Evolutionary conservation across 192 early-diverging fungal species (phyloP).

Genomic region (Pilaira anomala): DNA sequence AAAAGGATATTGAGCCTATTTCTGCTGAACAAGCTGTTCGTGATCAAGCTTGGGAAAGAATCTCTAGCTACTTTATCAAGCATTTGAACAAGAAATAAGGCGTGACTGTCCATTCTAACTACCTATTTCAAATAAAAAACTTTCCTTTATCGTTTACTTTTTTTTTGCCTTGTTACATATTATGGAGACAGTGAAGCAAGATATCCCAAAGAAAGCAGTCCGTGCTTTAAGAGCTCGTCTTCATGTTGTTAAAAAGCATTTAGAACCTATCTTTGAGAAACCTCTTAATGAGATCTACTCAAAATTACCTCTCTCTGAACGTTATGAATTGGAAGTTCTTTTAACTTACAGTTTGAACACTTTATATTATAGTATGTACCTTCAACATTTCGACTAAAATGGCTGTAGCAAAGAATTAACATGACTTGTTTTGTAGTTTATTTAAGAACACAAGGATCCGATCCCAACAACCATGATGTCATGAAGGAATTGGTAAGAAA

Average conservation of each 20-base stretch:
- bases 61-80: slow-evolving; percentile 23
- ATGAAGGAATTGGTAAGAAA: slow-evolving; percentile 27
- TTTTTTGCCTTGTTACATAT: too few species aligned
- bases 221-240: slow-evolving; percentile 28
- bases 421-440: slow-evolving; percentile 25
- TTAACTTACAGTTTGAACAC: slow-evolving; percentile 35
- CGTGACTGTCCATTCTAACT: too few species aligned
- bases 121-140: too few species aligned
- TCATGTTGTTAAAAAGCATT: slow-evolving; percentile 20
- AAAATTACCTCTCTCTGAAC: slow-evolving; percentile 26
- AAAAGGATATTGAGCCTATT: slow-evolving; percentile 26
- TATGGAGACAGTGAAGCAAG: neutral
- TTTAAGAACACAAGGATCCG: slow-evolving; percentile 31
- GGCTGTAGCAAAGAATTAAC: neutral
- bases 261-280: slow-evolving; percentile 25
- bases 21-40: slow-evolving; percentile 28
- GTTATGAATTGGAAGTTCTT: slow-evolving; percentile 30
- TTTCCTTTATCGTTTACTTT: too few species aligned
- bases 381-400: neutral
- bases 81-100: slow-evolving; percentile 55
- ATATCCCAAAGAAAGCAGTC: slow-evolving; percentile 14
- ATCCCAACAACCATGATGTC: slow-evolving; percentile 32
- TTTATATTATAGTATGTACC: slow-evolving; percentile 31
- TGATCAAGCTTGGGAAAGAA: slow-evolving; percentile 31
- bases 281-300: slow-evolving; percentile 26